phyloP scores from a whole-genome alignment of 306 rosid genomes.

The Lathyrus sativus region DNA sequence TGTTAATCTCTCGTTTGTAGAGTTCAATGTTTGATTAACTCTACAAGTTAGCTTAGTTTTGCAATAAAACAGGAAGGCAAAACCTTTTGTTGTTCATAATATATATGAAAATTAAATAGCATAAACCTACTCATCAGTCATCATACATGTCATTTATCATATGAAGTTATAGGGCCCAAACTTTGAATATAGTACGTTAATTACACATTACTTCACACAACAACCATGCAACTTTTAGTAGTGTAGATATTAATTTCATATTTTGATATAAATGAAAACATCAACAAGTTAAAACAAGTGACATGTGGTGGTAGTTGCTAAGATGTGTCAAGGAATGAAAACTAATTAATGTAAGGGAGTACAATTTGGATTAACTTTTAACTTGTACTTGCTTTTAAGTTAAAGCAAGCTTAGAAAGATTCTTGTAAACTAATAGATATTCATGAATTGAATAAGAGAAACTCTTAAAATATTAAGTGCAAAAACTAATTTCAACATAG shows the following conservation, averaged over 20 bases:
- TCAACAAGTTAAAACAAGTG: conserved; percentile 20
- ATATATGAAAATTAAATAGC: conserved; percentile 31
- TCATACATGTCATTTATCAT: conserved; percentile 8
- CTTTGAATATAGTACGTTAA: conserved; percentile 58
- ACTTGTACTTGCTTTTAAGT: neutral
- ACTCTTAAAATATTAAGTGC: neutral
- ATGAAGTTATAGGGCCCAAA: conserved; percentile 40
- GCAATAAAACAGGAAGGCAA: neutral
- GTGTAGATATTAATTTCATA: conserved; percentile 12
- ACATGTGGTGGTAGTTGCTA: neutral
- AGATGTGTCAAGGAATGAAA: neutral
- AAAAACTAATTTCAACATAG: neutral
- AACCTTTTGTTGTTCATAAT: neutral
- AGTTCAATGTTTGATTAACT: neutral
- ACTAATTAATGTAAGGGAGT: neutral
- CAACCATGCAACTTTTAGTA: conserved; percentile 54
- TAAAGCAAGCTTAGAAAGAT: neutral
- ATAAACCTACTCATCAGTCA: conserved; percentile 12
- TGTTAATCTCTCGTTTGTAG: neutral
- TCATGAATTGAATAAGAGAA: neutral
- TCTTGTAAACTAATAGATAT: neutral
- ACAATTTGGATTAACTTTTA: conserved; percentile 7
- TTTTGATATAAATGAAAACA: neutral
- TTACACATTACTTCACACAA: conserved; percentile 65
- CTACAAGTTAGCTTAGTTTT: conserved; percentile 13